Evolutionary conservation across 768 basidiomycete species (phyloP), one percentile per base, ranked within the genome.

Genomic region (Kwoniella pini): DNA sequence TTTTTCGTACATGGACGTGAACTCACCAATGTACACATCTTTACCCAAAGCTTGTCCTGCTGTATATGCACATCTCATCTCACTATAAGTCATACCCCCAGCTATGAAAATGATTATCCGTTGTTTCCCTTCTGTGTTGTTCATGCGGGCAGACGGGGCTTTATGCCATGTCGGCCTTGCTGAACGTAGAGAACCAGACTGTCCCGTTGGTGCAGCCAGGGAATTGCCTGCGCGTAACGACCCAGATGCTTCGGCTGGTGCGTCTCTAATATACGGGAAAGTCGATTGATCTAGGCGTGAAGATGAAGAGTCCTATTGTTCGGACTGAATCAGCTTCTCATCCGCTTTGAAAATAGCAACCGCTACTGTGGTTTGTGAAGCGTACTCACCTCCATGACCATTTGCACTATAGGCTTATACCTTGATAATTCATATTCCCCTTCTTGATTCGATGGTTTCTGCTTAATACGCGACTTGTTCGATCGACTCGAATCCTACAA

Each of bases 361-460:
- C n/a, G n/a, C n/a, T n/a, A n/a, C n/a, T n/a, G n/a, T n/a, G n/a
- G n/a, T n/a, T n/a, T 36, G 33, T 36, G 33, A 15, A 15, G 33
- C 7, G 15, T 7, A 36, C 74, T 13, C 75, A 93, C 94, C 83
- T 96, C 91, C 19, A 99, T 79, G 61, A 98, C 83, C 2, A 86
- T 84, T 67, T 84, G 86, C 27, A 98, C 76, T 1, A 87, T 80
- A 6, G 96, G 96, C 72, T 89, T 92, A 80, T 86, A 99, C 60
- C 96, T 85, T 17, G 95, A 98, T 30, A 99, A 84, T 66, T 97
- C 95, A 73, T 98, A 99, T 70, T 96, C 94, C 62, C 95, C 93
- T n/a, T 91, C 91, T n/a, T 74, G 72, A 9, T 69, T 57, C 1
- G 61, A 60, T 26, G 81, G 76, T 75, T 88, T 91, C 72, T 88